Base-by-base conservation (phyloP, 495 filamentous ascomycete genomes). In the Neurospora sublineolata region DNA sequence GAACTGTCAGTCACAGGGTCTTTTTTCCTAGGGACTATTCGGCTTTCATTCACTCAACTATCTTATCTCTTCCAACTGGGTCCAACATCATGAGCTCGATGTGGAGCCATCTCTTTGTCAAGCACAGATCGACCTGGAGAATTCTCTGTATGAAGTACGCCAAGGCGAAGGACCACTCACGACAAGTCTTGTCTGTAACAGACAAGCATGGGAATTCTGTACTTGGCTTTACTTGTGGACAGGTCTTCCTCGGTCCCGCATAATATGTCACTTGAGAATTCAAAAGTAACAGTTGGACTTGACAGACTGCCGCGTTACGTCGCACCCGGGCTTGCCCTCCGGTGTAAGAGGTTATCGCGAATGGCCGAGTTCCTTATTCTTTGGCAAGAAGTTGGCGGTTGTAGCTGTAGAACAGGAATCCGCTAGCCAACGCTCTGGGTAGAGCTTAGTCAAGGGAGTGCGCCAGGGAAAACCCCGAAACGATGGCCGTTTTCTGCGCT, bases 301-400 rank as follows among this genome's bases (percentile, higher is more conserved):
- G 72, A 76, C 74, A 77, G 68, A 72, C 70, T 76, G 74, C 70
- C 38, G 74, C 72, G 72, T 68, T 70, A 37, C 71, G 76, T 76
- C 52, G 74, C 71, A 74, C 68, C 70, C 42, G 72, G 68, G 67
- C 68, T 69, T 67, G 44, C 70, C 69, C 68, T 73, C 68, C 44
- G 71, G 67, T 42, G 69, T 72, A 18, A 33, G 23, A 18, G 52
- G 27, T 16, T 18, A 64, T 64, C 52, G 27, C 27, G 7, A 64
- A 36, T 64, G 52, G 18, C 52, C 52, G 12, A 60, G 4, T 58
- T 30, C 46, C 12, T 27, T 58, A 30, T 60, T 14, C 12, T 27
- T 27, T 30, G 27, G 14, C 23, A 30, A 27, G 12, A 60, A 60
- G 23, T 18, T 60, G 52, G 52, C 23, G 23, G 23, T 33, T 60